phyloP scores from a whole-genome alignment of 768 basidiomycete genomes.

The Porphyrellus cyaneotinctus region DNA sequence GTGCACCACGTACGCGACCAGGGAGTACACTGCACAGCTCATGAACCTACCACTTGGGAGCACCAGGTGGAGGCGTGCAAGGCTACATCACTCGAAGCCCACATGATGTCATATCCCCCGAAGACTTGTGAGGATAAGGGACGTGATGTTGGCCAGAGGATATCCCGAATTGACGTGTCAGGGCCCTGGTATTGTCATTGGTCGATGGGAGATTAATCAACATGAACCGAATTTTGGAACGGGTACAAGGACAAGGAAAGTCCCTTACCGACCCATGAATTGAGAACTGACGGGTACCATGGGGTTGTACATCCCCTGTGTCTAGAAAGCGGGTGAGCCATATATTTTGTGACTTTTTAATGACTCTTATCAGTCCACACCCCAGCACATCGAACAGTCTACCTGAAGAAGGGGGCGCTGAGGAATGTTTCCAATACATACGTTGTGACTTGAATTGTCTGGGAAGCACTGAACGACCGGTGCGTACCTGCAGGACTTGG shows the following conservation, averaged over 20 bases:
- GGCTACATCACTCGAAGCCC: slow-evolving; percentile 21
- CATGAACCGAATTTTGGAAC: slow-evolving; percentile 29
- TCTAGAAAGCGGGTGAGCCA: slow-evolving; percentile 23
- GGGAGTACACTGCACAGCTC: slow-evolving; percentile 29
- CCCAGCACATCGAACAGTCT: slow-evolving; percentile 29
- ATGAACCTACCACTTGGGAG: slow-evolving; percentile 20
- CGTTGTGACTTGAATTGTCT: neutral
- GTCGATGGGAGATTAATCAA: slow-evolving; percentile 25
- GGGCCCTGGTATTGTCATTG: slow-evolving; percentile 19
- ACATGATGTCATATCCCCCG: slow-evolving; percentile 17
- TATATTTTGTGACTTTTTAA: neutral
- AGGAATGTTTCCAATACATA: slow-evolving; percentile 22
- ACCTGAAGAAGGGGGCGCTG: slow-evolving; percentile 22
- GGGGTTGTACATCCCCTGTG: slow-evolving; percentile 23
- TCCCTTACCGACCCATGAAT: neutral
- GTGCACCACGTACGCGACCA: slow-evolving; percentile 26
- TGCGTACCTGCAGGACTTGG: slow-evolving; percentile 8
- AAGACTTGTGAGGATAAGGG: slow-evolving; percentile 22
- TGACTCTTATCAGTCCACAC: neutral
- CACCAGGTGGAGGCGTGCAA: slow-evolving; percentile 27
- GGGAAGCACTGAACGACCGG: neutral
- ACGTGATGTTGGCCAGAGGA: neutral
- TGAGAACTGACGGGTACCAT: neutral
- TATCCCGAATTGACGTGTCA: neutral
- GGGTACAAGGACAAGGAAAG: slow-evolving; percentile 30